A percentile compares a stretch with the other conserved stretches of the same genome.
Evolutionary conservation across 495 filamentous ascomycete species (phyloP).

Genomic region (Penicillium egyptiacum): DNA sequence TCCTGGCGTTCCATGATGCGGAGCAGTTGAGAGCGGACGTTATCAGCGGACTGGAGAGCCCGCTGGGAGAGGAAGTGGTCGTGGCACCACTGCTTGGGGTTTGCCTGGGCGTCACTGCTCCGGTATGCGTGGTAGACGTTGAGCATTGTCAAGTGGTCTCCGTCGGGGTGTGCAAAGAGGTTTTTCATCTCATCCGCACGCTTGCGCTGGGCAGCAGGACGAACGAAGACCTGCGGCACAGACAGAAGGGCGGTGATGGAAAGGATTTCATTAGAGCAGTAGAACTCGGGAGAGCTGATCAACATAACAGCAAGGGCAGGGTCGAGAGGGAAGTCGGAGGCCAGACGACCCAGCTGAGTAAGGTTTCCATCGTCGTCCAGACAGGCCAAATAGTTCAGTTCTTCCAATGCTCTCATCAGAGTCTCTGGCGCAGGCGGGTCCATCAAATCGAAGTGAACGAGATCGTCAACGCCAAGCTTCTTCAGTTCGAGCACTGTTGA

Average conservation of each 20-base stretch:
- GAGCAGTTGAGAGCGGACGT: constrained; percentile 84
- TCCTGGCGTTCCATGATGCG: constrained; percentile 94
- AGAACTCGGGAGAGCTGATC: constrained; percentile 95
- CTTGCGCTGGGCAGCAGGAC: constrained; percentile 78
- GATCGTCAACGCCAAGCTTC: constrained; percentile 92
- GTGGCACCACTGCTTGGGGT: constrained; percentile 89
- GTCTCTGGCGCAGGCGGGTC: constrained; percentile 98
- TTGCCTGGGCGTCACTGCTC: constrained; percentile 64
- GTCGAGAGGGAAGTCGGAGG: constrained; percentile 95
- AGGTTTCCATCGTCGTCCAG: constrained; percentile 94
- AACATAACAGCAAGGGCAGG: constrained; percentile 96
- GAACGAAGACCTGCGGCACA: constrained; percentile 90
- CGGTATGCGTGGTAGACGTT: constrained; percentile 99
- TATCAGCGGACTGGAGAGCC: constrained; percentile 86
- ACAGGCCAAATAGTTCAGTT: constrained; percentile 96
- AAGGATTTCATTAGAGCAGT: constrained; percentile 97
- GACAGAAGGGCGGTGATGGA: constrained; percentile 93
- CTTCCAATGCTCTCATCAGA: constrained; percentile 96
- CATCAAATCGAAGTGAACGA: constrained; percentile 99
- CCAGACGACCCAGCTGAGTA: constrained; percentile 78
- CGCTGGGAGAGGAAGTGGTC: constrained; percentile 95
- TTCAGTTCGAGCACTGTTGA: constrained; percentile 95
- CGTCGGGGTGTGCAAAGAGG: constrained; percentile 87
- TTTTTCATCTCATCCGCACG: constrained; percentile 98
- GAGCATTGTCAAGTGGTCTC: constrained; percentile 92